phyloP scores from a whole-genome alignment of 768 basidiomycete species.

The Chlorophyllum brunneum region DNA sequence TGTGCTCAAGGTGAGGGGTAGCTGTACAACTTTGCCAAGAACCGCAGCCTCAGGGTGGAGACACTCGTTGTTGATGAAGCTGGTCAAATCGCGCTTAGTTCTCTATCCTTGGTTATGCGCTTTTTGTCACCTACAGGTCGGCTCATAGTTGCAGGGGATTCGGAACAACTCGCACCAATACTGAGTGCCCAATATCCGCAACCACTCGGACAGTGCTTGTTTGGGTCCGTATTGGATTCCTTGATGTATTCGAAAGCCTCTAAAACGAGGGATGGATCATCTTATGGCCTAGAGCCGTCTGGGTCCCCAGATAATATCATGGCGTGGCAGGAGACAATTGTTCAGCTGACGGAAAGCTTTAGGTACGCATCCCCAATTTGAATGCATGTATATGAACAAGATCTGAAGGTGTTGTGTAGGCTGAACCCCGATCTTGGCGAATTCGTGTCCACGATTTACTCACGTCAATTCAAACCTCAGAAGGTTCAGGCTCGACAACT shows the following conservation, averaged over 20 bases:
- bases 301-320: constrained; percentile 16
- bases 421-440: constrained; percentile 51
- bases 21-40: constrained; percentile 46
- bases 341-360: constrained; percentile 51
- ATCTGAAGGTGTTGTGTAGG: constrained; percentile 20
- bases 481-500: constrained; percentile 40
- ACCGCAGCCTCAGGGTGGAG: constrained; percentile 35
- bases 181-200: constrained; percentile 43
- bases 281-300: constrained; percentile 12
- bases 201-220: constrained; percentile 32
- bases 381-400: background rate
- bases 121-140: constrained; percentile 33
- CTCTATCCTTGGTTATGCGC: constrained; percentile 41
- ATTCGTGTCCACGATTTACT: constrained; percentile 50
- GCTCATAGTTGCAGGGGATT: constrained; percentile 48
- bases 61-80: constrained; percentile 48
- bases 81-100: constrained; percentile 45
- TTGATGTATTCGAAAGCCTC: constrained; percentile 31
- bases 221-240: constrained; percentile 47
- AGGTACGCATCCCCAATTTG: constrained; percentile 25
- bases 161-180: constrained; percentile 49
- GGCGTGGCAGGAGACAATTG: constrained; percentile 34
- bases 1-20: constrained; percentile 14
- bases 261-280: constrained; percentile 1
- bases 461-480: constrained; percentile 43